Conservation (phyloP, 2,329 filamentous ascomycete genomes). For the Fusarium staphyleae region DNA sequence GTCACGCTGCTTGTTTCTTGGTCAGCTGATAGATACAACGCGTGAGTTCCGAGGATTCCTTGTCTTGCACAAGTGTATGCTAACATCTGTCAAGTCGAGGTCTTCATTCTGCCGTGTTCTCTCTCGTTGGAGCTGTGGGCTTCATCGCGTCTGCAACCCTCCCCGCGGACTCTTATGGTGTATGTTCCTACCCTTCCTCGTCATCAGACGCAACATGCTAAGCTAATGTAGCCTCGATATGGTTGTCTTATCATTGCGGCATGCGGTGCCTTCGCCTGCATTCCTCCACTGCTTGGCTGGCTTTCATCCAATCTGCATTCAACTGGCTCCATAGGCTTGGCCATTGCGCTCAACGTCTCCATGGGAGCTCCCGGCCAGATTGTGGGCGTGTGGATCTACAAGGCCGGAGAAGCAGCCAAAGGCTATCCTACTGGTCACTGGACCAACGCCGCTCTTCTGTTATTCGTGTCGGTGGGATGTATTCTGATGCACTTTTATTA, state of each 20-base stretch:
- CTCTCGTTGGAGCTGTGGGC: conserved; percentile 54
- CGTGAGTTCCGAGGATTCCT: conserved; percentile 27
- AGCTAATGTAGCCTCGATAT: conserved; percentile 56
- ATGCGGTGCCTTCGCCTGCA: conserved; percentile 69
- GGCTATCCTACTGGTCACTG: conserved; percentile 75
- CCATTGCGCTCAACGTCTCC: conserved; percentile 71
- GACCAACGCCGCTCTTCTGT: conserved; percentile 65
- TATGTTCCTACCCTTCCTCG: background rate
- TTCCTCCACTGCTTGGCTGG: conserved; percentile 71
- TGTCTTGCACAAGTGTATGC: accelerated
- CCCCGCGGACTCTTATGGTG: conserved; percentile 60
- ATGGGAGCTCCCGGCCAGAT: conserved; percentile 72
- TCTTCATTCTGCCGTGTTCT: conserved; percentile 50
- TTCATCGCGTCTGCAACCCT: conserved; percentile 68
- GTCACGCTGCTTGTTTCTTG: conserved; percentile 53
- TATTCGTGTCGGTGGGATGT: conserved; percentile 64
- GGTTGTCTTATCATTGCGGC: conserved; percentile 71
- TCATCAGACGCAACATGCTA: background rate
- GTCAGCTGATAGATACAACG: conserved; percentile 66
- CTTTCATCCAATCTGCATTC: conserved; percentile 69
- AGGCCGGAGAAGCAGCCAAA: conserved; percentile 60
- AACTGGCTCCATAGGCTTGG: conserved; percentile 68
- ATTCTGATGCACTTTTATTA: conserved; percentile 62
- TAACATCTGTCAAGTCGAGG: conserved; percentile 39
- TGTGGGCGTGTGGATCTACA: conserved; percentile 75